Conservation (phyloP, 495 filamentous ascomycete species). For the Penicillium flavigenum region DNA sequence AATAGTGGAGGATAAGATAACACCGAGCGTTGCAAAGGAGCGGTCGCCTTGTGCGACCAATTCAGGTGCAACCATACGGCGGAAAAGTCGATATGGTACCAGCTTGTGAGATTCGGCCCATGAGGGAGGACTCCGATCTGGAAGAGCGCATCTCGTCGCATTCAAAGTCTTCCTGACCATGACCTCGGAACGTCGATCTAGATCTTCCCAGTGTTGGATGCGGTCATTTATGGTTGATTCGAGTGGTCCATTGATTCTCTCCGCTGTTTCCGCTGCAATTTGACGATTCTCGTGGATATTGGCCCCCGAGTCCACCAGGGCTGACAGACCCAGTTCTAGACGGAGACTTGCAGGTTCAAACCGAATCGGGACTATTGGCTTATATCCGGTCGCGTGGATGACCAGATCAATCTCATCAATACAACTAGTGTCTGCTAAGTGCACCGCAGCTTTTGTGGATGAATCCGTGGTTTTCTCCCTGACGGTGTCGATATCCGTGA, state of each 20-base stretch:
- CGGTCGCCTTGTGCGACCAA: conserved; percentile 53
- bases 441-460: neutral
- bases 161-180: conserved; percentile 14
- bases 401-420: conserved; percentile 45
- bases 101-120: conserved; percentile 22
- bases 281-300: neutral
- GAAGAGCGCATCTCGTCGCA: conserved; percentile 9
- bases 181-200: conserved; percentile 18
- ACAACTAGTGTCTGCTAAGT: conserved; percentile 15
- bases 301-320: neutral
- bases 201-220: conserved; percentile 17
- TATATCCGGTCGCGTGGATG: conserved; percentile 48
- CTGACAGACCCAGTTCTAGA: conserved; percentile 21
- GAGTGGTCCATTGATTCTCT: conserved; percentile 3
- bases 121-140: conserved; percentile 15
- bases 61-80: conserved; percentile 54
- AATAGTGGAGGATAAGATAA: conserved; percentile 55
- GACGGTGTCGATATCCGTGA: conserved; percentile 9
- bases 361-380: conserved; percentile 61
- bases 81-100: conserved; percentile 50
- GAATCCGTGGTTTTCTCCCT: neutral
- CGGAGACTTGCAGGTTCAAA: conserved; percentile 36
- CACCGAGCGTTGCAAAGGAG: conserved; percentile 61
- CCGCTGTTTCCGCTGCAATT: neutral
- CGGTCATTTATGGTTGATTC: neutral